Base-by-base conservation (phyloP, 176 grass and related monocot genomes). In the Oryza officinalis region DNA sequence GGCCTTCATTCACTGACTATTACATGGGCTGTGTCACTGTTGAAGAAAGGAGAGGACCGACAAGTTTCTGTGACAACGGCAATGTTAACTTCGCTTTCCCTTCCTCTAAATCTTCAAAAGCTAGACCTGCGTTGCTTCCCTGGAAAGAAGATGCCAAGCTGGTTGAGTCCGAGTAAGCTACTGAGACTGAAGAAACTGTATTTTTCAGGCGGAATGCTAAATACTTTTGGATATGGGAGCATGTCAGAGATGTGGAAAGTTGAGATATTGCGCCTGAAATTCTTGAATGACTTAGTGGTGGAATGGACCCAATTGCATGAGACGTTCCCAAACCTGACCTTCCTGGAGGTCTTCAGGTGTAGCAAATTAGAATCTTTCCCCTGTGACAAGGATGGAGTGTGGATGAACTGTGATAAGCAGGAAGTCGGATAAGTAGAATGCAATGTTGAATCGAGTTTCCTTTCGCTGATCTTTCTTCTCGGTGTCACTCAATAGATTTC, bases 131-230 rank as follows among this genome's bases (percentile, higher is more conserved):
- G 87, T 32, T 94, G 89, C 82, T 91, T 92, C 52, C 82, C 85
- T 71, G 86, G 66, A 31, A 47, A 67, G n/a, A 65, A 76, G 65
- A 67, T 86, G 3, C 94, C 85, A 14, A 14, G 35, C 5, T 97
- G 91, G 91, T 85, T 94, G 14, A 80, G 20, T 20, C 89, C 85
- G 0, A 33, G 20, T 65, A 83, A 80, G 71, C 72, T 97, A 27
- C 7, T 2, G 13, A 41, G 27, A 32, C 46, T 97, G 46, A 89
- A 86, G 65, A 92, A 59, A 37, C 72, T 97, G 74, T 94, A 97
- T 52, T 84, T 97, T 23, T 86, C 88, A 9, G 94, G 94, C 82
- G 94, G 94, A 60, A 86, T 85, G 80, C 81, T 97, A 10, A 44
- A 10, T 15, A 82, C 20, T 40, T 80, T 93, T 43, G 81, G 81